Evolutionary conservation across 805 yeast genomes (phyloP).

Genomic region (Metschnikowia dekortorum): DNA sequence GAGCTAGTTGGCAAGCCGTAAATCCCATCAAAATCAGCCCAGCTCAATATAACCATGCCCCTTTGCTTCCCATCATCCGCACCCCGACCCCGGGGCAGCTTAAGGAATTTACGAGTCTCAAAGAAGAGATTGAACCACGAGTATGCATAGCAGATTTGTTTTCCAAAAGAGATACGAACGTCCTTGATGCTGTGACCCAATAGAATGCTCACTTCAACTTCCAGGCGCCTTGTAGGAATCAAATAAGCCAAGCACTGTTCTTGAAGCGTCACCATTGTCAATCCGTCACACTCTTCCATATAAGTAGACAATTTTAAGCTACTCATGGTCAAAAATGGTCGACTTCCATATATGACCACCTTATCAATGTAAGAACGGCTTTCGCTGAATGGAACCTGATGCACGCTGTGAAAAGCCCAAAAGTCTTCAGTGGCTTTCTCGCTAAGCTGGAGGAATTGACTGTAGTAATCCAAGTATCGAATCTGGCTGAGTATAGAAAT

Average conservation of each 20-base stretch:
- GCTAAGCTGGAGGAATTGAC: background rate
- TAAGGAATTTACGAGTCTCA: conserved; percentile 10
- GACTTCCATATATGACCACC: conserved; percentile 9
- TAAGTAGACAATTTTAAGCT: conserved; percentile 12
- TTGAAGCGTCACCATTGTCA: conserved; percentile 1
- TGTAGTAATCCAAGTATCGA: conserved; percentile 59
- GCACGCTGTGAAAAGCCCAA: conserved; percentile 4
- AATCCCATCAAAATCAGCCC: conserved; percentile 60
- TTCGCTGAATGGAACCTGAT: conserved; percentile 4
- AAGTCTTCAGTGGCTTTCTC: conserved; percentile 4
- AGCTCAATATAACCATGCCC: conserved; percentile 8
- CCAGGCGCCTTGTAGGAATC: background rate
- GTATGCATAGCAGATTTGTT: conserved; percentile 16
- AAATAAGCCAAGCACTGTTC: conserved; percentile 1
- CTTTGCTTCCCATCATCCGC: background rate
- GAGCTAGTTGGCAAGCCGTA: conserved; percentile 60
- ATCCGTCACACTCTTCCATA: conserved; percentile 4
- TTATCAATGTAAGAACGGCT: conserved; percentile 9
- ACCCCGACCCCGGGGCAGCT: conserved; percentile 7
- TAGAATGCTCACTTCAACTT: conserved; percentile 3
- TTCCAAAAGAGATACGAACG: conserved; percentile 13
- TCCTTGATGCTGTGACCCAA: conserved; percentile 13
- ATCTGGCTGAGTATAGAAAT: conserved; percentile 69
- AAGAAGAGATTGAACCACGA: conserved; percentile 32
- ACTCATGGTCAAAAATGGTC: conserved; percentile 9